phyloP scores from a whole-genome alignment of 176 grass and related monocot species.

The Elymus sibiricus region DNA sequence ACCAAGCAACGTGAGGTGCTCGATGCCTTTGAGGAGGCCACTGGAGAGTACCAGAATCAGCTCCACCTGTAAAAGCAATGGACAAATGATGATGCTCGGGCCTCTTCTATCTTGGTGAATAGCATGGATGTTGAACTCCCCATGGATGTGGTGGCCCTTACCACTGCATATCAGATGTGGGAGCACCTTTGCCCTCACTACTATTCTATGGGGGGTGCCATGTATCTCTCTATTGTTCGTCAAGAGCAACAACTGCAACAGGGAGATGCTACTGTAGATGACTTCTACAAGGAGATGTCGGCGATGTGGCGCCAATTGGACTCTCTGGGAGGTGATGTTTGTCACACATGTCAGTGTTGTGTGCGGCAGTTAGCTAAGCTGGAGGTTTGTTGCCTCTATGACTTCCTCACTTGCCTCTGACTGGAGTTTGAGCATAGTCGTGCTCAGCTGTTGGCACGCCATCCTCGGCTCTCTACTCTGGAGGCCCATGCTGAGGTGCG shows the following conservation, averaged over 20 bases:
- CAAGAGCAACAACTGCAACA: not conserved
- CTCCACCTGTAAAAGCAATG: no score
- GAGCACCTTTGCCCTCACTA: not conserved
- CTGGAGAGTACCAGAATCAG: no score
- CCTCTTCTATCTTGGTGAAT: no score
- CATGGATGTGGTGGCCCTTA: no score
- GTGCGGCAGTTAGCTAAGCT: not conserved
- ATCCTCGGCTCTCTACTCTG: no score
- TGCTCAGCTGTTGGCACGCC: no score
- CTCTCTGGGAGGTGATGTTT: not conserved
- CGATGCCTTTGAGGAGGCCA: no score
- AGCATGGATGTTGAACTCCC: no score
- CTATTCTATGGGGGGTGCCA: not conserved
- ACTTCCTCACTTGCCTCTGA: not conserved
- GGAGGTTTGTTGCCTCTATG: not conserved
- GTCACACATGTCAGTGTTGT: not conserved
- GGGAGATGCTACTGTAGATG: not conserved
- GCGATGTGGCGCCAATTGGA: not conserved
- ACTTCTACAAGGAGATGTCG: not conserved
- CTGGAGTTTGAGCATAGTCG: not conserved
- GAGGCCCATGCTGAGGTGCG: no score
- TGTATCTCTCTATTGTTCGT: not conserved
- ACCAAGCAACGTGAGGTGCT: no score
- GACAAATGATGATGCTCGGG: no score
- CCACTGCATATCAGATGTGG: not conserved